Percentiles rank a stretch among this genome's conserved stretches.
These are phyloP conservation scores for Phytophthora tubulina DNA, from an alignment of 352 stramenopile genomes.

Conservation along the genomic window DNA sequence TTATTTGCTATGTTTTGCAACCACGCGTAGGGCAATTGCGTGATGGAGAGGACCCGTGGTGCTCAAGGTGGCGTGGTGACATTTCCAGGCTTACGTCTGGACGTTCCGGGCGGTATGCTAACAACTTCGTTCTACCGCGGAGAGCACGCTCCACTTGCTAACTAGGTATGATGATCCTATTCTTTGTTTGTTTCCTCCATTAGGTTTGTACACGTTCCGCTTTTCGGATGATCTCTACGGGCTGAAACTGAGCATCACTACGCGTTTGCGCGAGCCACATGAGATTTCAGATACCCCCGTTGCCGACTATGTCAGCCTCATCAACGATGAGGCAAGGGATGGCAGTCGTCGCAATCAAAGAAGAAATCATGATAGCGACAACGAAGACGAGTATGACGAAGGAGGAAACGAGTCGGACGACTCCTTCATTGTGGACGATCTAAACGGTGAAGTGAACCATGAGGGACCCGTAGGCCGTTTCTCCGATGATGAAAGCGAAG, in stretches of 20 bases:
- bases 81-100: slow-evolving; percentile 69
- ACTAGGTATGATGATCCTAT: neutral
- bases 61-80: slow-evolving; percentile 59
- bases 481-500: slow-evolving; percentile 47
- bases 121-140: neutral
- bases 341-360: slow-evolving; percentile 33
- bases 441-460: slow-evolving; percentile 34
- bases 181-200: slow-evolving; percentile 15
- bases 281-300: slow-evolving; percentile 57
- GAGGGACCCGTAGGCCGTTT: slow-evolving; percentile 37
- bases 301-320: slow-evolving; percentile 41
- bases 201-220: slow-evolving; percentile 78
- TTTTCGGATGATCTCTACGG: slow-evolving; percentile 75
- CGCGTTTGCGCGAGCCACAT: slow-evolving; percentile 52
- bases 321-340: slow-evolving; percentile 47
- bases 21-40: slow-evolving; percentile 53
- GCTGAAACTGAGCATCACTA: slow-evolving; percentile 63
- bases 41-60: slow-evolving; percentile 65
- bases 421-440: slow-evolving; percentile 78
- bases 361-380: slow-evolving; percentile 46
- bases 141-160: neutral
- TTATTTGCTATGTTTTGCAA: slow-evolving; percentile 2
- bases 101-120: slow-evolving; percentile 67
- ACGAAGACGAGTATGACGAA: slow-evolving; percentile 56
- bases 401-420: slow-evolving; percentile 62